Evolutionary conservation across 345 rosid genomes (phyloP), one percentile per base, ranked within the genome.

Genomic region (Gossypium arboreum): DNA sequence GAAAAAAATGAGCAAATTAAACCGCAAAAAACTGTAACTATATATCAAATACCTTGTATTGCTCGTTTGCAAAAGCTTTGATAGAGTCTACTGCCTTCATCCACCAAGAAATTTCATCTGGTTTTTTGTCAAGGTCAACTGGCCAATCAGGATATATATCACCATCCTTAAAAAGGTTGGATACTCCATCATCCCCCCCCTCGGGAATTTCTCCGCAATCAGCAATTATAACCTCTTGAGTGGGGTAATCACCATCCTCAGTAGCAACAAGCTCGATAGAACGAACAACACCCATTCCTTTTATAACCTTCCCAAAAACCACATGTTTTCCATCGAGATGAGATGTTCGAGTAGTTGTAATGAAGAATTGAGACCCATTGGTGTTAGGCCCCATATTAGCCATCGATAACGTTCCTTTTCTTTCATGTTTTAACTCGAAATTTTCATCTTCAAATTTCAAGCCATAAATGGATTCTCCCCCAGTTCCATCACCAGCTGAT

Each of bases 381-480:
- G 99, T 95, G 83, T 93, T 69, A 15, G 94, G 87, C 45, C 97
- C 97, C 55, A 88, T 61, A 73, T 91, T 95, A 43, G 97, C 97
- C 99, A 95, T 93, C 1, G 99, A 90, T n/a, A 95, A 73, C 92
- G 91, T 90, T 71, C 99, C 98, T 79, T 93, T 95, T 79, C 97
- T 87, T 83, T 95, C 99, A 76, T 95, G 99, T 72, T 93, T 95
- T 73, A 90, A 10, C 4, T 89, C 90, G 68, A 91, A 93, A 64
- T 91, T 93, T 81, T 95, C 99, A 80, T 95, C 97, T 54, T 93
- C 94, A 78, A 93, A 95, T 50, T 95, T 93, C 83, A 82, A 80
- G 2, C 99, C 97, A 47, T 91, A 90, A 47, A 95, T 89, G 1
- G 97, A 91, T 82, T 95, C 99, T 73, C 97, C 99, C 16, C 99